These are phyloP conservation scores for Podila epicladia DNA, from an alignment of 192 early-diverging fungal genomes.

Conservation along the genomic window DNA sequence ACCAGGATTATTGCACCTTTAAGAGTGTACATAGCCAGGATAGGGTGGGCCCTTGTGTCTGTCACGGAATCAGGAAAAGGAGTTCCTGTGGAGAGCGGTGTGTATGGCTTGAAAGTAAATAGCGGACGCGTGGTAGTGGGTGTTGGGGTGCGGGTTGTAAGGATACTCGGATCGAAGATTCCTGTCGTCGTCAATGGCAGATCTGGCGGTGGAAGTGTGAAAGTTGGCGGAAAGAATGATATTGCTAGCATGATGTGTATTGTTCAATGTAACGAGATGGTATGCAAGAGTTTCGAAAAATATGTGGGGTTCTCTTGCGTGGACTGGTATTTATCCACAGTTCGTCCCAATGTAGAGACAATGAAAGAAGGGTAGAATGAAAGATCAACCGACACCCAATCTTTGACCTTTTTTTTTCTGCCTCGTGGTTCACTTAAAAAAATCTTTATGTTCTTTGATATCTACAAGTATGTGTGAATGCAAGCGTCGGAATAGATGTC, in stretches of 20 bases:
- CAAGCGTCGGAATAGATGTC: not conserved
- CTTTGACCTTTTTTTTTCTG: not conserved
- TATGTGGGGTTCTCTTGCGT: not conserved
- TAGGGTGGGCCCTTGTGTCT: not conserved
- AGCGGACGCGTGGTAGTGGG: too few species aligned
- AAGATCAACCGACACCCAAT: too few species aligned
- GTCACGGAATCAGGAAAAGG: not conserved
- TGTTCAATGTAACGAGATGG: not conserved
- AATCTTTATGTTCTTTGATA: too few species aligned
- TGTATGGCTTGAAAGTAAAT: not conserved
- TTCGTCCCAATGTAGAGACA: too few species aligned
- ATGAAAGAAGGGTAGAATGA: too few species aligned
- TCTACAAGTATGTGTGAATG: not conserved
- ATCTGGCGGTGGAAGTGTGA: not conserved
- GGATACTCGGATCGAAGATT: not conserved
- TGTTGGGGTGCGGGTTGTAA: too few species aligned
- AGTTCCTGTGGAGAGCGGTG: not conserved
- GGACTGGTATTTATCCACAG: not conserved
- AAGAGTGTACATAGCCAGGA: constrained; percentile 8
- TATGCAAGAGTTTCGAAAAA: too few species aligned
- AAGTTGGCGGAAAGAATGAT: not conserved
- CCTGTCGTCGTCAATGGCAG: not conserved
- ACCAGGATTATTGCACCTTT: constrained; percentile 4
- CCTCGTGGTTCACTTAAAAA: not conserved
- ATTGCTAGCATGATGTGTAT: not conserved